Evolutionary conservation across 306 rosid species (phyloP), one percentile per base, ranked within the genome.

Genomic region (Cucumis cinereus): DNA sequence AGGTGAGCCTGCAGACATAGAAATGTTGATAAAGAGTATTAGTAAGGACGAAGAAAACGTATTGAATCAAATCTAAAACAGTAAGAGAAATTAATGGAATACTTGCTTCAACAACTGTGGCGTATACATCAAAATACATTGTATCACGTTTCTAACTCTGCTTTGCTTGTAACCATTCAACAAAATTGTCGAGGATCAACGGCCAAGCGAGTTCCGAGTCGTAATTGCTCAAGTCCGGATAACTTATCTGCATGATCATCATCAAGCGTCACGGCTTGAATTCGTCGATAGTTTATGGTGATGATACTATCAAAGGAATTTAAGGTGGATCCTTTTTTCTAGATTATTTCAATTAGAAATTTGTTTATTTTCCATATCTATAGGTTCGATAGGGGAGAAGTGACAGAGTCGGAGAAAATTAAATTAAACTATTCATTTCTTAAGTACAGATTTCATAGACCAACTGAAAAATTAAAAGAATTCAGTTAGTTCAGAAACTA

Each of bases 171-270:
- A 95, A 3, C 99, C 98, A 92, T 55, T 95, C 98, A 7, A 89
- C 97, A 49, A 95, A 95, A 79, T 92, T 92, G 90, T 95, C 99
- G 75, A 95, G 88, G 79, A 95, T 83, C 89, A 95, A 89, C 3
- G 99, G 99, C 99, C 99, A 94, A 1, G 97, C 99, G 23, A 91
- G 96, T 40, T 91, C 89, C 28, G 99, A 86, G 83, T 95, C 87
- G 50, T 95, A 92, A 81, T 90, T 81, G 62, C 56, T 53, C 59
- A 95, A 85, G 59, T 85, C 81, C 0, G 98, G 96, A 85, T 87
- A 95, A 76, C 89, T 92, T 83, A 95, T 92, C 99, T 95, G 62
- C 56, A 58, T 6, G 47, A 49, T 10, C 24, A 80, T 15, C 28
- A 66, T 45, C 45, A 56, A 15, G 43, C 2, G 59, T 50, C 38